phyloP scores from a whole-genome alignment of 176 grass and related monocot genomes.

The Triticum aestivum region DNA sequence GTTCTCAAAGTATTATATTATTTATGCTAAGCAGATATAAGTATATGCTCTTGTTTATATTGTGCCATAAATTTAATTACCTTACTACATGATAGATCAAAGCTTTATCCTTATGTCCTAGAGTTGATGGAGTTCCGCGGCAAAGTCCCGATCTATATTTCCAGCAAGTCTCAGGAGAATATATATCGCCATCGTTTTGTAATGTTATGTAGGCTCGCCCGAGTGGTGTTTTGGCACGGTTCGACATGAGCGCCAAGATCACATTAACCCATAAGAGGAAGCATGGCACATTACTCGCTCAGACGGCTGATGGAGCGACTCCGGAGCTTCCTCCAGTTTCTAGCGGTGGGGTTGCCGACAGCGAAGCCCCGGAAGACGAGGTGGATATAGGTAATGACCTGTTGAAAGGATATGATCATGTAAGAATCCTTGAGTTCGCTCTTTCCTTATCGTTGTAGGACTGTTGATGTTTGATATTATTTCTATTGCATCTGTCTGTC shows the following conservation, averaged over 20 bases:
- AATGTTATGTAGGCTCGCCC: not conserved
- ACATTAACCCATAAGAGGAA: conserved; percentile 61
- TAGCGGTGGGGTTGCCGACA: not conserved
- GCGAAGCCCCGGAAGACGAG: not conserved
- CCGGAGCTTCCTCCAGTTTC: conserved; percentile 28
- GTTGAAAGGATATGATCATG: conserved; percentile 35
- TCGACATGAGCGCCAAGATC: conserved; percentile 36
- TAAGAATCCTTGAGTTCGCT: conserved; percentile 31
- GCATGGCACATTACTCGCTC: conserved; percentile 18
- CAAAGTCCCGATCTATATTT: too few relatives aligned
- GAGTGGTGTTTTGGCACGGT: not conserved
- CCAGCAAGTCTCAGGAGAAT: too few relatives aligned
- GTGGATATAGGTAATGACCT: not conserved
- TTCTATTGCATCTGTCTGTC: not conserved
- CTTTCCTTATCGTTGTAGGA: not conserved
- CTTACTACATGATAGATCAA: too few relatives aligned
- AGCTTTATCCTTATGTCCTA: too few relatives aligned
- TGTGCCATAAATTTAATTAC: not conserved
- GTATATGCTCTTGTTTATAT: not conserved
- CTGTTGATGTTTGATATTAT: not conserved
- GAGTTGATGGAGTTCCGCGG: too few relatives aligned
- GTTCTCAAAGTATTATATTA: not conserved
- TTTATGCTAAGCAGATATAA: not conserved
- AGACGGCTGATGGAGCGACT: conserved; percentile 1
- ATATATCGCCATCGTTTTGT: too few relatives aligned